Evolutionary conservation across 2,329 filamentous ascomycete genomes (phyloP).

Genomic region (Cladosporium sp.): DNA sequence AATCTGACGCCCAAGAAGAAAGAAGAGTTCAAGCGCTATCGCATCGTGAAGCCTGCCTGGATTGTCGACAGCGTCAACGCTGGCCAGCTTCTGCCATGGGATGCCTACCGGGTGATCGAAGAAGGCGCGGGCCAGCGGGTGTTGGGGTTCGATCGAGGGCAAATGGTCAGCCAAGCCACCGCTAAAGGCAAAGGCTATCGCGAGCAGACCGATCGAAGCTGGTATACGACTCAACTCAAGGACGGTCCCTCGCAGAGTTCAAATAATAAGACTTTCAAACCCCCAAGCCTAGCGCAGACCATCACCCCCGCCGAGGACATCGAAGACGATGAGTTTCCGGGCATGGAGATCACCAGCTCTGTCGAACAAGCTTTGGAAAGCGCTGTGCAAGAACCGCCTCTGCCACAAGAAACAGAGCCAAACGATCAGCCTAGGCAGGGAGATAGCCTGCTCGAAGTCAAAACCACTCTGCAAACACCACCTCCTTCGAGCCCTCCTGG

Average conservation of each 20-base stretch:
- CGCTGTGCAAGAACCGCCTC: not conserved
- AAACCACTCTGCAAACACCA: constrained; percentile 17
- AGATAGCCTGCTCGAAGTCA: constrained; percentile 9
- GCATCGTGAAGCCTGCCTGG: constrained; percentile 93
- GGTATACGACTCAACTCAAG: constrained; percentile 67
- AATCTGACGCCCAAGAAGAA: constrained; percentile 87
- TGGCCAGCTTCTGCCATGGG: constrained; percentile 78
- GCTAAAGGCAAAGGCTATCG: constrained; percentile 60
- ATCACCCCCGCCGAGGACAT: constrained; percentile 27
- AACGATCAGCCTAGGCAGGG: constrained; percentile 11
- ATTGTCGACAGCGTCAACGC: constrained; percentile 81
- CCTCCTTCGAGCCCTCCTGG: constrained; percentile 15
- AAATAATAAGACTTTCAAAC: constrained; percentile 10
- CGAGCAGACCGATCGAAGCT: constrained; percentile 75
- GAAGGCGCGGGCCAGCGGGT: constrained; percentile 79
- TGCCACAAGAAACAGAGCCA: not conserved
- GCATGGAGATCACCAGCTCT: constrained; percentile 30
- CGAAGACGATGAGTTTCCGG: constrained; percentile 27
- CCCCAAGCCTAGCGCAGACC: constrained; percentile 20
- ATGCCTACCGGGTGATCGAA: constrained; percentile 74
- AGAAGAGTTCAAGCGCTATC: constrained; percentile 78
- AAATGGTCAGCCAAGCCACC: constrained; percentile 60
- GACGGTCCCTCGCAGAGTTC: not conserved
- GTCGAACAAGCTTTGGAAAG: constrained; percentile 26
- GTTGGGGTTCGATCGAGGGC: constrained; percentile 57